Conservation (phyloP, 129 eudicot genomes). For the Chrysanthemum seticuspe region DNA sequence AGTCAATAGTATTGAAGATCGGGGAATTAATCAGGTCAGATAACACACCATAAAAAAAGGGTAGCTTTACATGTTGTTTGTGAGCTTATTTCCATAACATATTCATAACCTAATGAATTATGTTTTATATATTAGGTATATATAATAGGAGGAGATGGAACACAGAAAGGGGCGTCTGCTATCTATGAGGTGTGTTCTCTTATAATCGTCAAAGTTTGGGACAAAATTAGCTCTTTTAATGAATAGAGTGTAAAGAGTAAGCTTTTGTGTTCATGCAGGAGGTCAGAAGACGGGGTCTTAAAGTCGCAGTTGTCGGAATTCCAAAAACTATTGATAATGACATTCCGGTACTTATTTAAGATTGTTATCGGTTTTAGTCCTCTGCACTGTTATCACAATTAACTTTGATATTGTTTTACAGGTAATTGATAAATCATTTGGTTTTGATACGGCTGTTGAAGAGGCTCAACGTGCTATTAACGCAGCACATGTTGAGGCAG, state of each 20-base stretch:
- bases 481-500: conserved; percentile 97
- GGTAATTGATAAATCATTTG: conserved; percentile 93
- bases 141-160: conserved; percentile 96
- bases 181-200: conserved; percentile 67
- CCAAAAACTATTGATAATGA: conserved; percentile 98
- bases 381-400: neutral
- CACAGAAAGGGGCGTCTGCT: conserved; percentile 89
- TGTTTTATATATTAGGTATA: conserved; percentile 54
- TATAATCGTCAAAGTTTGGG: neutral
- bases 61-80: neutral
- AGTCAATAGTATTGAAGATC: conserved; percentile 92
- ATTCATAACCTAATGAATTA: neutral
- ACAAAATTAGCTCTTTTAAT: neutral
- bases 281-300: conserved; percentile 78
- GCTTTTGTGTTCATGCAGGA: conserved; percentile 46
- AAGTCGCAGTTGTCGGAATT: conserved; percentile 82
- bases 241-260: neutral
- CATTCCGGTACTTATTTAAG: conserved; percentile 61
- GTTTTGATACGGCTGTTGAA: conserved; percentile 97
- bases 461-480: conserved; percentile 97
- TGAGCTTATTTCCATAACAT: neutral
- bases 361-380: conserved; percentile 5
- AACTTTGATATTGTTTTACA: conserved; percentile 22
- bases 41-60: neutral
- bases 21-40: conserved; percentile 88